Evolutionary conservation across 257 asterid genomes (phyloP), one percentile per base, ranked within the genome.

Genomic region (Solanum tarapatanum): DNA sequence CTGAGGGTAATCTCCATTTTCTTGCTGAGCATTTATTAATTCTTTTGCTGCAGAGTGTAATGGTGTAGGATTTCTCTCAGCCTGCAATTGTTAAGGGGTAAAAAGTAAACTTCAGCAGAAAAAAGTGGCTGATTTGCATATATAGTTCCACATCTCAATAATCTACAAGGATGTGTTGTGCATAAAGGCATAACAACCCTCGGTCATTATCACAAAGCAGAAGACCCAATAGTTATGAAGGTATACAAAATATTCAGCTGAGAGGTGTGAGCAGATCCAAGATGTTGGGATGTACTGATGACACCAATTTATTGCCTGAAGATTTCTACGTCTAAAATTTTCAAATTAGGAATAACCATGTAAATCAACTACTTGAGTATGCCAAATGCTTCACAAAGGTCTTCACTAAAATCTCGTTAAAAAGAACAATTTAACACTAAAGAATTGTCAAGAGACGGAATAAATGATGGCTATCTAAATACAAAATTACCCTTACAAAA

Each of bases 1-100:
- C 83, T 96, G 99, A 17, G 98, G 98, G 87, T 89, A 96, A 93
- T 96, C 99, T 90, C 98, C 99, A 90, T 96, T 92, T 90, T 96
- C 99, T 80, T 88, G 87, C 87, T 96, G 99, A 88, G 98, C 93
- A 90, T 96, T 96, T 87, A 96, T 96, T 30, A 96, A 88, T 83
- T 91, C 87, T 90, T 95, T 94, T 62, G 98, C 98, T 89, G 98
- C 99, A 51, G 92, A 92, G 90, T 96, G 98, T 91, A 96, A 90
- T 80, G 98, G 98, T 48, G 88, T 87, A 32, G 97, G 93, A 90
- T 96, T 95, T 89, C 99, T 95, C 91, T 93, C 95, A 36, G 96
- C 96, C 98, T 97, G 94, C 90, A 90, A 84, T 70, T 85, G 64
- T 73, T 73, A 30, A 68, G 84, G 88, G 84, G 58, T 88, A 35